These are phyloP conservation scores for Phyllosticta ampelicida DNA, from an alignment of 2,329 filamentous ascomycete species.

Conservation along the genomic window DNA sequence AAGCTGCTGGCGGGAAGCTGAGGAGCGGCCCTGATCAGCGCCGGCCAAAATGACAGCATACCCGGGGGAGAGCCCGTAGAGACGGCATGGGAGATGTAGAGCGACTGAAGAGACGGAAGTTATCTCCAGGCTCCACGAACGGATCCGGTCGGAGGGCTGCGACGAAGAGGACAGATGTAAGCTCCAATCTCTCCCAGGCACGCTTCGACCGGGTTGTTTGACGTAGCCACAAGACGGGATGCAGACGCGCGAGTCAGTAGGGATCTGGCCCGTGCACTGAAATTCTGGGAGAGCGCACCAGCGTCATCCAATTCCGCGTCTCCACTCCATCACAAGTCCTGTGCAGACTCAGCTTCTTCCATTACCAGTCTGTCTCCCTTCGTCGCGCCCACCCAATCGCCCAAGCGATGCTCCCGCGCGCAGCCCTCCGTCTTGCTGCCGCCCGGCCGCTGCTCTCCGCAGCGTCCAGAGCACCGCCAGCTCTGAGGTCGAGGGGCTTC, in stretches of 20 bases:
- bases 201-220: neutral
- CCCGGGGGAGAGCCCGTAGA: constrained; percentile 19
- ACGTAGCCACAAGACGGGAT: neutral
- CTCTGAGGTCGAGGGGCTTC: constrained; percentile 17
- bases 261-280: constrained; percentile 6
- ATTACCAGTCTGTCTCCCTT: neutral
- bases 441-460: constrained; percentile 17
- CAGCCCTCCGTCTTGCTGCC: constrained; percentile 23
- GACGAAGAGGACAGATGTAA: constrained; percentile 9
- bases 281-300: constrained; percentile 8
- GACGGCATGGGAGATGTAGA: constrained; percentile 24
- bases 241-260: constrained; percentile 6
- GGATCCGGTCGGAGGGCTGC: neutral
- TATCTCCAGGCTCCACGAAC: constrained; percentile 3
- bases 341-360: neutral
- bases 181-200: neutral
- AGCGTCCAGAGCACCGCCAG: constrained; percentile 19
- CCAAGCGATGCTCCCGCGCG: constrained; percentile 24
- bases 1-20: constrained; percentile 4
- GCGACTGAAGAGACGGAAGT: constrained; percentile 1
- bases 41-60: constrained; percentile 27
- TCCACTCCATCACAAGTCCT: constrained; percentile 2
- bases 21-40: constrained; percentile 19
- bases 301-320: constrained; percentile 1
- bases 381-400: neutral